A percentile compares a stretch with the other conserved stretches of the same genome.
These are phyloP conservation scores for Priceomyces castillae DNA, from an alignment of 805 yeast species.

Conservation along the genomic window DNA sequence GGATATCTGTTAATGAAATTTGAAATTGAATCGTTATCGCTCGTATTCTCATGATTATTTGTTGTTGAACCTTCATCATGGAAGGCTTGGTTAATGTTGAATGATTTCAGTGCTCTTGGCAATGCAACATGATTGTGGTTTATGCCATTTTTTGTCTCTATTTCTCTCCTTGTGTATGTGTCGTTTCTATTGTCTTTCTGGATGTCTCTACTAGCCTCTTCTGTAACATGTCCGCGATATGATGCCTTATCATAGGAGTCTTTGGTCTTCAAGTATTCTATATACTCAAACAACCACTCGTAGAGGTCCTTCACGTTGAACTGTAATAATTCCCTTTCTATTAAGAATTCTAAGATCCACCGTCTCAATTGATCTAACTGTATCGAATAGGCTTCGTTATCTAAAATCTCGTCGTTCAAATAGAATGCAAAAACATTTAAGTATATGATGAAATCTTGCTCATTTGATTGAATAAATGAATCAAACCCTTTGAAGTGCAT, in stretches of 20 bases:
- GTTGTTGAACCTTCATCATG: not conserved
- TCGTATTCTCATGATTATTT: not conserved
- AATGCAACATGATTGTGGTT: not conserved
- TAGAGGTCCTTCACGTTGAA: constrained; percentile 37
- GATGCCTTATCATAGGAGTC: constrained; percentile 13
- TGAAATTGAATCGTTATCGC: constrained; percentile 5
- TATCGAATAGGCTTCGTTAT: constrained; percentile 18
- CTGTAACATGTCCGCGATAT: too few species aligned
- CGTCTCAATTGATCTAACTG: constrained; percentile 19
- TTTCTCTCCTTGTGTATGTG: not conserved
- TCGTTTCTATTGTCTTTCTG: not conserved
- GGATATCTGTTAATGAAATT: constrained; percentile 9
- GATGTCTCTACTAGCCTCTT: too few species aligned
- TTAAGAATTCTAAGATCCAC: constrained; percentile 28
- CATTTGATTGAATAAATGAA: constrained; percentile 33
- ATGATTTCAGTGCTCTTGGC: not conserved
- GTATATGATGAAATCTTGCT: constrained; percentile 40
- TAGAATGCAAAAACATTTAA: constrained; percentile 41
- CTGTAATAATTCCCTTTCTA: constrained; percentile 24
- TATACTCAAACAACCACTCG: constrained; percentile 39
- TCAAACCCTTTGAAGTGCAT: constrained; percentile 42
- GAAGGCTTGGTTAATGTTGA: constrained; percentile 1
- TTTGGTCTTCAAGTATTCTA: constrained; percentile 32
- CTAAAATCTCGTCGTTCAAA: constrained; percentile 24
- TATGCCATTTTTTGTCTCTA: not conserved